Conservation (phyloP, 202 grass and related monocot species). For the Zoysia matrella region DNA sequence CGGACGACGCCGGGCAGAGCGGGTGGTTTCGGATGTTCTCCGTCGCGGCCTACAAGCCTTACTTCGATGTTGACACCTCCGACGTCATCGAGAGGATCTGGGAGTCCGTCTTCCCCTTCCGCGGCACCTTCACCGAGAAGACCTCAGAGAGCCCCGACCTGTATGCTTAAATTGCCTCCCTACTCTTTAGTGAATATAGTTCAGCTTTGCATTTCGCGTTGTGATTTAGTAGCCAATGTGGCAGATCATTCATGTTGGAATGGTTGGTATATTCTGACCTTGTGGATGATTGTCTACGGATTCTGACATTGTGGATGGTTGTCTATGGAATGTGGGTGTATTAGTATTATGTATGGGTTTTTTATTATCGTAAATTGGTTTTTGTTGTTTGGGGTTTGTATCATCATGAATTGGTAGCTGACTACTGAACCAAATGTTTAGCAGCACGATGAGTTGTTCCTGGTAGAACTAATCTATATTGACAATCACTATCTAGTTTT, state of each 20-base stretch:
- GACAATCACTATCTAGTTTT: not conserved
- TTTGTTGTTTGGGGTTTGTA: not conserved
- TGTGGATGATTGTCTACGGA: no score
- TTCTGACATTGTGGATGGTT: conserved; percentile 12
- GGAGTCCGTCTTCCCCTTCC: conserved; percentile 95
- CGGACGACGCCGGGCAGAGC: conserved; percentile 64
- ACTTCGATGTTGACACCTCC: conserved; percentile 91
- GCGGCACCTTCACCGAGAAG: conserved; percentile 89
- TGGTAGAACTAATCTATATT: conserved; percentile 15
- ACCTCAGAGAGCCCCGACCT: conserved; percentile 90
- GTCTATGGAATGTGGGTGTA: not conserved
- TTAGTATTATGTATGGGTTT: not conserved
- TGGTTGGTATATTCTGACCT: not conserved
- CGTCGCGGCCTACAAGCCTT: conserved; percentile 86
- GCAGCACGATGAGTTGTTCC: not conserved
- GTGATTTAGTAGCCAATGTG: not conserved
- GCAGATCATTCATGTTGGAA: not conserved
- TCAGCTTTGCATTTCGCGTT: conserved; percentile 20
- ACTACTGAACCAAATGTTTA: not conserved
- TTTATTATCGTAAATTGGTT: no score
- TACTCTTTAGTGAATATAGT: not conserved
- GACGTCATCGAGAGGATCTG: conserved; percentile 89
- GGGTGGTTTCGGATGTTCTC: conserved; percentile 97
- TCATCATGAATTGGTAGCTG: not conserved
- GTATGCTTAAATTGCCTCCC: conserved; percentile 47